Evolutionary conservation across 345 rosid species (phyloP).

Genomic region (Lepidium africanum): DNA sequence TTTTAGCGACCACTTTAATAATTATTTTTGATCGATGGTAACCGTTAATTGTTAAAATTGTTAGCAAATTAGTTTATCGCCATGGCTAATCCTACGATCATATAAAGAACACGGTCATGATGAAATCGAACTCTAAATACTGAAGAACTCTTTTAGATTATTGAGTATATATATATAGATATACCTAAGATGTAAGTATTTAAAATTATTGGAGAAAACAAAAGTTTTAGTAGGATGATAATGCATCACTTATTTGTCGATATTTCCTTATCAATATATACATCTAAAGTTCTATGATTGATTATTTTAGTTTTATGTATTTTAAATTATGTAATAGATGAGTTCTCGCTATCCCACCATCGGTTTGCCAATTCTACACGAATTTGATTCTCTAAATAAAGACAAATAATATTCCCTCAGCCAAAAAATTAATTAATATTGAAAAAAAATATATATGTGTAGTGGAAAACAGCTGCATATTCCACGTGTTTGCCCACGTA

Average conservation of each 20-base stretch:
- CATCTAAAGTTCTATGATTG: neutral
- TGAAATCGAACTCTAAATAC: too few relatives aligned
- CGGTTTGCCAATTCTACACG: slow-evolving; percentile 29
- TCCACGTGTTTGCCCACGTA: slow-evolving; percentile 22
- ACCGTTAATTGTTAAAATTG: too few relatives aligned
- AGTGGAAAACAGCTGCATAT: slow-evolving; percentile 28
- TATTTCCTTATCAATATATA: neutral
- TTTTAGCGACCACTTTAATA: too few relatives aligned
- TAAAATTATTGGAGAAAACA: too few relatives aligned
- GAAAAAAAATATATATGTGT: neutral
- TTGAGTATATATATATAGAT: too few relatives aligned
- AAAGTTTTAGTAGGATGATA: neutral
- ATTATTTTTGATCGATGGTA: too few relatives aligned
- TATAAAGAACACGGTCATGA: too few relatives aligned
- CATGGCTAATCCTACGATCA: too few relatives aligned
- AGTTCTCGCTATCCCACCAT: slow-evolving; percentile 16
- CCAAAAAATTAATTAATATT: neutral
- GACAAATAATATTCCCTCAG: slow-evolving; percentile 15
- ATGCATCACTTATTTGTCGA: neutral
- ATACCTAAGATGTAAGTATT: too few relatives aligned
- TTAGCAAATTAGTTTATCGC: too few relatives aligned
- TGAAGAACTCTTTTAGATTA: too few relatives aligned
- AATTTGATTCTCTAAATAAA: slow-evolving; percentile 15
- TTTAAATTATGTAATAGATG: neutral
- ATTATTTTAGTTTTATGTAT: neutral